A percentile compares a stretch with the other conserved stretches of the same genome.
Conservation (phyloP, 441 rosid species). For the Cnidoscolus chayamansa region DNA sequence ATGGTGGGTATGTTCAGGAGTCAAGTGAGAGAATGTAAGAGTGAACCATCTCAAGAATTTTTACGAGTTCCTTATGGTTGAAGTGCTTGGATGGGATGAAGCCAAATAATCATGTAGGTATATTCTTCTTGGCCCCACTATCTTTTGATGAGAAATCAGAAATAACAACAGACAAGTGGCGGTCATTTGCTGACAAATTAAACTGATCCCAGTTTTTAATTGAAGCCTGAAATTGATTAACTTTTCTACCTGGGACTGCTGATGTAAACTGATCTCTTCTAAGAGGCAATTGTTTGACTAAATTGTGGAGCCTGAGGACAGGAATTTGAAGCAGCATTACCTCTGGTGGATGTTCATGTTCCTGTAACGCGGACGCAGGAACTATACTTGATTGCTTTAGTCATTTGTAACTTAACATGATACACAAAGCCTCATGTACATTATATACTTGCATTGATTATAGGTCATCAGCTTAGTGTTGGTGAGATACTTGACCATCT, state of each 20-base stretch:
- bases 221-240: conserved; percentile 6
- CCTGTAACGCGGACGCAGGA: background rate
- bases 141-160: conserved; percentile 11
- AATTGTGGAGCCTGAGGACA: background rate
- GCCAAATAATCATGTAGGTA: background rate
- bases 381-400: background rate
- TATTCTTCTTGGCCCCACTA: conserved; percentile 1
- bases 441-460: conserved; percentile 9
- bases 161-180: background rate
- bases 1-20: conserved; percentile 23
- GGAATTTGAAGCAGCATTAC: background rate
- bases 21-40: conserved; percentile 19
- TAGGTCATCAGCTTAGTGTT: background rate
- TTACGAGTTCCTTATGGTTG: background rate
- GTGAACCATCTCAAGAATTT: conserved; percentile 20
- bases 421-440: background rate
- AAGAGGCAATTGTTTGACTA: background rate
- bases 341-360: background rate
- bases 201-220: background rate
- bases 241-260: background rate
- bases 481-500: background rate
- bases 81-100: conserved; percentile 20
- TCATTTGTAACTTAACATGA: conserved; percentile 2
- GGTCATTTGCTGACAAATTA: conserved; percentile 3
- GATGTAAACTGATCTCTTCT: background rate